Conservation (phyloP, 2,329 filamentous ascomycete genomes). For the Nemania sp. region DNA sequence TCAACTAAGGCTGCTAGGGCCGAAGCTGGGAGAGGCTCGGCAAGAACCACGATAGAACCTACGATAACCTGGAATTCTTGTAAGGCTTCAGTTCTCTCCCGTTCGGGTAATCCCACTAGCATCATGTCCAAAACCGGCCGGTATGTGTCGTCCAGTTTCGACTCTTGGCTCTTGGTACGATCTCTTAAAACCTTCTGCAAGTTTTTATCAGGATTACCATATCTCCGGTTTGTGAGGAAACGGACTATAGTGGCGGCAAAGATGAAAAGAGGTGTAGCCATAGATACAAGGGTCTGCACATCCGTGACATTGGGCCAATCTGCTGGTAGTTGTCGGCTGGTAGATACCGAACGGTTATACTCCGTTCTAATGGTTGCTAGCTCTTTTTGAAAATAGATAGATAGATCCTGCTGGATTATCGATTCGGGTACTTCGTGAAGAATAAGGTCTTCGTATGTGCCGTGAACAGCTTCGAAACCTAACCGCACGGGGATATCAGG, state of each 20-base stretch:
- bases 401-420: slow-evolving; percentile 54
- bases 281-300: slow-evolving; percentile 31
- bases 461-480: slow-evolving; percentile 51
- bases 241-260: slow-evolving; percentile 49
- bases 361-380: slow-evolving; percentile 48
- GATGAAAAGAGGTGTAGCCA: slow-evolving; percentile 49
- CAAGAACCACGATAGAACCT: slow-evolving; percentile 19
- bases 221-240: slow-evolving; percentile 39
- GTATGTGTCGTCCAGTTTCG: slow-evolving; percentile 33
- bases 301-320: slow-evolving; percentile 50
- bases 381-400: slow-evolving; percentile 49
- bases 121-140: slow-evolving; percentile 25
- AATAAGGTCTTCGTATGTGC: slow-evolving; percentile 49
- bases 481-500: slow-evolving; percentile 56
- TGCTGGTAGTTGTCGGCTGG: slow-evolving; percentile 26
- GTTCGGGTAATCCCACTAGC: not conserved
- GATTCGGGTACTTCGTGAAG: slow-evolving; percentile 53
- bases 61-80: slow-evolving; percentile 19
- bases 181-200: slow-evolving; percentile 16
- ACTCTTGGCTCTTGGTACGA: slow-evolving; percentile 22
- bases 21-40: slow-evolving; percentile 13
- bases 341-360: slow-evolving; percentile 35
- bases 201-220: slow-evolving; percentile 3
- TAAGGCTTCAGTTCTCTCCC: slow-evolving; percentile 8
- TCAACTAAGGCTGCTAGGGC: slow-evolving; percentile 18